Base-by-base conservation (phyloP, 352 stramenopile genomes). In the Pythium aphanidermatum region DNA sequence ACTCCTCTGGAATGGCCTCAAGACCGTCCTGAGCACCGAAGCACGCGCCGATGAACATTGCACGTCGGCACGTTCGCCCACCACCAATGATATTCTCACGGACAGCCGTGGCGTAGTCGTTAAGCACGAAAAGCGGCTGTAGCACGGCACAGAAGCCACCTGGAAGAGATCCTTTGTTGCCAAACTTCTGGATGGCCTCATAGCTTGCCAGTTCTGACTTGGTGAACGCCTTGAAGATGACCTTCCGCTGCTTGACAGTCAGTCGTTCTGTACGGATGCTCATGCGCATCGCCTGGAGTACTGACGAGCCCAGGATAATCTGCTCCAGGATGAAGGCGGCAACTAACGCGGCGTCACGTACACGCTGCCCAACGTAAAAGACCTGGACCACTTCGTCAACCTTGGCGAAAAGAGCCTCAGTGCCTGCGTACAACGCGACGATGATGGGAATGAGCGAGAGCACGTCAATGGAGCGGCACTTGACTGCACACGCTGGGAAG, bases 171-270 rank as follows among this genome's bases (percentile, higher is more conserved):
- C 78, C 78, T 9, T 79, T 77, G 60, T 90, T 90, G 46, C 78
- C 78, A 36, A 87, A 90, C 49, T 87, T 86, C 55, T 90, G 78
- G 44, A 90, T 87, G 19, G 75, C 78, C 28, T 90, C 70, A 57
- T 90, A 87, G 45, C 73, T 86, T 7, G 77, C 72, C 17, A 87
- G 60, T 47, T 89, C 74, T 13, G 74, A 86, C 59, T 90, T 87
- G 40, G 78, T 90, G 49, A 90, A 90, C 21, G 78, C 75, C 51
- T 90, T 90, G 46, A 87, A 90, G 48, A 90, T 87, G 16, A 85
- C 74, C 49, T 87, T 90, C 36, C 78, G 74, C 53, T 90, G 78
- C 64, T 86, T 85, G 39, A 87, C 73, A 23, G 70, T 90, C 11
- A 90, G 65, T 2, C 74, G 66, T 34, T 90, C 78, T 5, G 74